A percentile compares a stretch with the other conserved stretches of the same genome.
phyloP scores from a whole-genome alignment of 192 early-diverging fungal genomes.

The Coemansia sp. region DNA sequence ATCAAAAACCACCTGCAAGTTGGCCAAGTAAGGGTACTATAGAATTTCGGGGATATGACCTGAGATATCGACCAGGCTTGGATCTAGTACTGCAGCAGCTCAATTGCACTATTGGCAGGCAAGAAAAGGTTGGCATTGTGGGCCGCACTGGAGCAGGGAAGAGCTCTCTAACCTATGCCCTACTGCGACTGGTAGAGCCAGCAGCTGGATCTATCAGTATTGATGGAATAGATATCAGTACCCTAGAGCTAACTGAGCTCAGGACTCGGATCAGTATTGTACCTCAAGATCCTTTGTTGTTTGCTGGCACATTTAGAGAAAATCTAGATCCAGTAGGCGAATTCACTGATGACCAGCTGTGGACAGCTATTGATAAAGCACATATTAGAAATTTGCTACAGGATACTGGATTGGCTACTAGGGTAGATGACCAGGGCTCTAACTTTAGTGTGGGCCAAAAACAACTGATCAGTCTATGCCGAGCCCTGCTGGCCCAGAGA shows the following conservation, averaged over 20 bases:
- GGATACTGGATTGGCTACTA: not conserved
- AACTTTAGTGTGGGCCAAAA: constrained; percentile 53
- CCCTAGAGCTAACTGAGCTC: constrained; percentile 53
- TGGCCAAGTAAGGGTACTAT: constrained; percentile 53
- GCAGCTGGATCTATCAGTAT: constrained; percentile 47
- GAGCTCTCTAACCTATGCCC: constrained; percentile 54
- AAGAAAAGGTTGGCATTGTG: constrained; percentile 57
- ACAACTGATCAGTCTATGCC: constrained; percentile 55
- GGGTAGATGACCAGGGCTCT: constrained; percentile 5
- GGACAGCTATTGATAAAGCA: constrained; percentile 56
- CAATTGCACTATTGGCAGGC: constrained; percentile 27
- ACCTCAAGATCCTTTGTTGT: constrained; percentile 64
- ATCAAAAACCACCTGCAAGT: constrained; percentile 8
- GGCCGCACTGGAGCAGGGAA: constrained; percentile 55
- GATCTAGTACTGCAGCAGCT: constrained; percentile 28
- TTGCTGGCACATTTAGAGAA: constrained; percentile 62
- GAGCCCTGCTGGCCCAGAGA: constrained; percentile 46
- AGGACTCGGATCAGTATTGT: constrained; percentile 56
- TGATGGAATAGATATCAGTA: constrained; percentile 55
- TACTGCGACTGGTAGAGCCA: constrained; percentile 60
- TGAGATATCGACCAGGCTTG: constrained; percentile 25
- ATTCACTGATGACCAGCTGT: constrained; percentile 60
- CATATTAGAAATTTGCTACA: constrained; percentile 6
- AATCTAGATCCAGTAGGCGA: constrained; percentile 63
- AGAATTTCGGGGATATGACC: constrained; percentile 40